Conservation (phyloP, 345 rosid species). For the rapeseed (Brassica napus) region Da-Ae NC_063452.1:48702001-48702500, state of each 20-base stretch:
- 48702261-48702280: no score
- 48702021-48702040: background rate
- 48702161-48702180: background rate
- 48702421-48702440: conserved; percentile 10
- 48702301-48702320: no score
- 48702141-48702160: background rate
- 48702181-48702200: background rate
- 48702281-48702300: no score
- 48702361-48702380: background rate
- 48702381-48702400: background rate
- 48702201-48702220: background rate
- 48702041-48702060: background rate
- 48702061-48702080: background rate
- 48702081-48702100: no score
- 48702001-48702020: background rate
- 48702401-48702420: background rate
- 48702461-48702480: conserved; percentile 12
- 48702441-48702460: background rate
- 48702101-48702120: no score
- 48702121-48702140: no score
- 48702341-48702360: background rate
- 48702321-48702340: background rate
- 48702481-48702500: background rate
- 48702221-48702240: background rate
- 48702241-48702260: no score